phyloP scores from a whole-genome alignment of 768 basidiomycete species.

The Agrocybe praecox region DNA sequence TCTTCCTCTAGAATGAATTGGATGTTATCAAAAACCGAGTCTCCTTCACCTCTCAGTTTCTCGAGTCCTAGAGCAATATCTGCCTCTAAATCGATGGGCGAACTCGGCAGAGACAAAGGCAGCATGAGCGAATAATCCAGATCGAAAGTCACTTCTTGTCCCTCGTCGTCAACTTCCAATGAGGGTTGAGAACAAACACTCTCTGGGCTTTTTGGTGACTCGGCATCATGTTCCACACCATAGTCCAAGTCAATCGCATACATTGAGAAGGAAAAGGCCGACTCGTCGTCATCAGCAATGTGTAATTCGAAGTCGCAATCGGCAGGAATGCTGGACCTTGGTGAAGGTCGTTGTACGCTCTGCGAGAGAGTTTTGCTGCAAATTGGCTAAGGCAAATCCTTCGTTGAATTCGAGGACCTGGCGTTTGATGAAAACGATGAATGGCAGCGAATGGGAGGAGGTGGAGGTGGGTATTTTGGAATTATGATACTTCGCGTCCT shows the following conservation, averaged over 20 bases:
- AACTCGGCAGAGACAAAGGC: slow-evolving; percentile 41
- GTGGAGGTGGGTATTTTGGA: slow-evolving; percentile 42
- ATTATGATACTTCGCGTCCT: slow-evolving; percentile 22
- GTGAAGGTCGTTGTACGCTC: slow-evolving; percentile 46
- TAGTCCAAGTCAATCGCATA: slow-evolving; percentile 32
- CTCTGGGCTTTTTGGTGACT: slow-evolving; percentile 21
- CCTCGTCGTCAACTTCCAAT: slow-evolving; percentile 25
- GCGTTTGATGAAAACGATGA: too few relatives aligned
- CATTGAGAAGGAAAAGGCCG: slow-evolving; percentile 38
- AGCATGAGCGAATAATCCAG: slow-evolving; percentile 38
- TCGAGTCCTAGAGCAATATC: slow-evolving; percentile 40
- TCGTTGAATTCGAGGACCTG: too few relatives aligned
- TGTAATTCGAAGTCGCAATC: slow-evolving; percentile 34
- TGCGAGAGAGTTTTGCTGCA: slow-evolving; percentile 13
- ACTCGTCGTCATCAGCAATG: slow-evolving; percentile 26
- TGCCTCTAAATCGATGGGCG: slow-evolving; percentile 44
- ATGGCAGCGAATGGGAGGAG: slow-evolving; percentile 35
- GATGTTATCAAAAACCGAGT: background rate
- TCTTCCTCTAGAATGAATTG: slow-evolving; percentile 13
- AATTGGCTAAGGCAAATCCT: slow-evolving; percentile 5
- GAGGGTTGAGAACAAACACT: slow-evolving; percentile 39
- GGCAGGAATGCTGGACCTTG: slow-evolving; percentile 52
- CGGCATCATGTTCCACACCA: slow-evolving; percentile 16
- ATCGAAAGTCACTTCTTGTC: slow-evolving; percentile 38
- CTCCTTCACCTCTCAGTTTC: slow-evolving; percentile 25